Evolutionary conservation across 352 stramenopile species (phyloP).

Genomic region (Globisporangium nagaii): DNA sequence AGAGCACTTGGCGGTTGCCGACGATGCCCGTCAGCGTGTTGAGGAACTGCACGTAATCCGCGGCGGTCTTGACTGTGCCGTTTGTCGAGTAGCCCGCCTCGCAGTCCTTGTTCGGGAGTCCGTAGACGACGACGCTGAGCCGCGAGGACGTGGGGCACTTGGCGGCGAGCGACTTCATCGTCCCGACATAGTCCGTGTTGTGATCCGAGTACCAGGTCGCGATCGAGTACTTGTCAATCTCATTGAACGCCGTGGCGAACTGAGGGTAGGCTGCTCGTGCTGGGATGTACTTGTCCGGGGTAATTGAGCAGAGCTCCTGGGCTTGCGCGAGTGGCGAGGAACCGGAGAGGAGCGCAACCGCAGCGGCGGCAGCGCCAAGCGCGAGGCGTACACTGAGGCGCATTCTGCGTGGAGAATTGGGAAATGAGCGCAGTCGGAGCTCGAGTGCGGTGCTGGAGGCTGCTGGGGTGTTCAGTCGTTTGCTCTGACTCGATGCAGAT

Average conservation of each 20-base stretch:
- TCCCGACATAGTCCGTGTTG: background rate
- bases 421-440: too few species aligned
- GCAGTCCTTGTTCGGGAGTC: conserved; percentile 71
- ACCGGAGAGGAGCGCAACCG: background rate
- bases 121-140: conserved; percentile 57
- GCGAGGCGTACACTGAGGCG: background rate
- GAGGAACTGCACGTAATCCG: conserved; percentile 49
- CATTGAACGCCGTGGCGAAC: too few species aligned
- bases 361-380: background rate
- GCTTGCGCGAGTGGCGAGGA: background rate
- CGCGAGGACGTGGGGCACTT: conserved; percentile 15
- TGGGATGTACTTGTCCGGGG: background rate
- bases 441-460: background rate
- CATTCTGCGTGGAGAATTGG: too few species aligned
- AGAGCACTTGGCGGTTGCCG: conserved; percentile 48
- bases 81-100: too few species aligned
- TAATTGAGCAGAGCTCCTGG: background rate
- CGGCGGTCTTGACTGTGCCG: conserved; percentile 32
- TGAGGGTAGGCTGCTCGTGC: background rate
- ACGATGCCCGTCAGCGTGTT: conserved; percentile 27
- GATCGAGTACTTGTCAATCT: too few species aligned
- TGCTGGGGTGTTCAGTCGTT: too few species aligned
- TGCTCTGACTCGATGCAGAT: too few species aligned
- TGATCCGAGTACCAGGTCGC: background rate
- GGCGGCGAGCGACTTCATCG: background rate